Base-by-base conservation (phyloP, 2,329 filamentous ascomycete genomes). In the Sclerotinia nivalis region DNA sequence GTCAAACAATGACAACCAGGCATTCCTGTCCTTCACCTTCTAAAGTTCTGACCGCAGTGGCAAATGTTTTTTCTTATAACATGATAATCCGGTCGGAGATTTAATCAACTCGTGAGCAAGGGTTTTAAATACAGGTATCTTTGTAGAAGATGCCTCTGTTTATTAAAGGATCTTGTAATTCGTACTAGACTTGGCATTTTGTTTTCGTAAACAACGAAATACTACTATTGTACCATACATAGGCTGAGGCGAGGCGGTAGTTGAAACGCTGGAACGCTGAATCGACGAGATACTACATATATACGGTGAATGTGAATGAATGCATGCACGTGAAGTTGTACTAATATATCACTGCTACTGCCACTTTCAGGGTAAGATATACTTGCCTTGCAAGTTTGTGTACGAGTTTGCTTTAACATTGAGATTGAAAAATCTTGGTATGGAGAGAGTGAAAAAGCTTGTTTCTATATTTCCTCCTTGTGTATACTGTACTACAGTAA, bases 251-350 rank as follows among this genome's bases (percentile, higher is more conserved):
- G 28, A 8, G 9, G 58, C 58, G 58, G 40, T 25, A 22, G 45
- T 61, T 61, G 40, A 43, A 43, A 59, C 37, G 22, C 34, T 40
- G 37, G 28, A 60, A 60, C 37, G 18, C 58, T 60, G 40, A 31
- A 15, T 47, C 58, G 58, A 60, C n/a, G 9, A 61, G 58, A 61
- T 61, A 47, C 58, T 61, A 61, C 58, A 61, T 61, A 47, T 47
- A 37, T 22, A 37, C 54, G 54, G 40, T 61, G 58, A 31, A 47
- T 59, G 2, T 59, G 55, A 25, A 55, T 59, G 55, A 25, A 55
- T 28, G 28, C 58, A 61, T 47, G 18, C 58, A 61, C 34, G 37
- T 45, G 56, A 61, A 47, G 40, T 61, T 9, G 28, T 45, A 61
- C 25, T 20, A 1, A 22, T 31, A 25, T 13, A 47, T 31, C 58